Base-by-base conservation (phyloP, 371 early-diverging fungal species). In the Choanephora cucurbitarum region DNA sequence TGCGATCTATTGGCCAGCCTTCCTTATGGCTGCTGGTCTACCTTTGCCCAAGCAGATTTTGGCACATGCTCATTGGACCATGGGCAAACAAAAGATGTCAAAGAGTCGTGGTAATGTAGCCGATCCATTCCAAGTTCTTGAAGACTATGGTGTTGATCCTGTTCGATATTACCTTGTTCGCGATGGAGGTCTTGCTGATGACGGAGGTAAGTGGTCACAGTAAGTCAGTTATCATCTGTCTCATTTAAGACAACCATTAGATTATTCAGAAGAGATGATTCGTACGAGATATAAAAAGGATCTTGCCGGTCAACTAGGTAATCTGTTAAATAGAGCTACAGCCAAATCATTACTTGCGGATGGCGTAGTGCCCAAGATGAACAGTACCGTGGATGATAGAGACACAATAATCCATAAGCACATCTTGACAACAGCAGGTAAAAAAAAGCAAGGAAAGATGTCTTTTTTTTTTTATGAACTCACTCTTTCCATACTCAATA, bases 1-100 rank as follows among this genome's bases (percentile, higher is more conserved):
- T 67, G 92, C 94, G 0, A 87, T 97, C 17, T 96, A 92, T 64
- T 97, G 96, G 95, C 96, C 96, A 0, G 96, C 96, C 0, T 91
- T 98, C 58, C 67, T 96, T 49, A 83, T 97, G 84, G 97, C 96
- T 0, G 91, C 92, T 5, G 84, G 76, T 0, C 67, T 96, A 23
- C 87, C 87, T 0, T 71, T 89, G 18, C 97, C 97, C 1, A 70
- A 79, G 34, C 80, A 81, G 33, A 91, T 98, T 52, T 58, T 96
- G 24, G 90, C 92, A 1, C 97, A 98, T 57, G 93, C 93, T 17
- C 98, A 97, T 69, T 97, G 96, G 96, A 92, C 95, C 0, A 85
- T 89, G 79, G 77, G 78, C 22, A 81, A 84, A 46, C 80, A 83
- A 54, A 97, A 97, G 62, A 97, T 97, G 96, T 94, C 95, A 37